A percentile compares a stretch with the other conserved stretches of the same genome.
These are phyloP conservation scores for Coelomomyces lativittatus DNA, from an alignment of 371 early-diverging fungal genomes.

Conservation along the genomic window DNA sequence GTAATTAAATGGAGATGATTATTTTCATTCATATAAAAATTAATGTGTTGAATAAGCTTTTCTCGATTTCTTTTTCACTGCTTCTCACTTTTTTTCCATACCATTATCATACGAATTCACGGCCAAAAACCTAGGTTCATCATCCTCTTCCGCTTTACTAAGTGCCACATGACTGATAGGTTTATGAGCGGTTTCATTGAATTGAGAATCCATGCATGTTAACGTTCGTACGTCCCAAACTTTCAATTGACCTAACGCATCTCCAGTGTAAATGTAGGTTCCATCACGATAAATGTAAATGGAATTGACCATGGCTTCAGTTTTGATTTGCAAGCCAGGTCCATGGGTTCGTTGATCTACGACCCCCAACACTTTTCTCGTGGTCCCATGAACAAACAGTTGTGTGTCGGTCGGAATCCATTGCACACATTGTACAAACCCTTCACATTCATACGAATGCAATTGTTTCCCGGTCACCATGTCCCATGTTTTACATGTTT, in stretches of 20 bases:
- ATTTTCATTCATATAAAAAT: too few relatives aligned
- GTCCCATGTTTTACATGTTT: conserved; percentile 70
- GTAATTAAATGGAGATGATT: too few relatives aligned
- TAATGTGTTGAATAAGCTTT: too few relatives aligned
- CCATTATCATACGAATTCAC: conserved; percentile 75
- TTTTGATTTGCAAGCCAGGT: conserved; percentile 20
- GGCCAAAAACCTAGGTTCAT: conserved; percentile 60
- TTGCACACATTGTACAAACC: conserved; percentile 68
- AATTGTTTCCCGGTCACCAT: conserved; percentile 45
- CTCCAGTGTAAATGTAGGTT: conserved; percentile 54
- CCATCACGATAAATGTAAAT: conserved; percentile 48
- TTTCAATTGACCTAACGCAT: conserved; percentile 53
- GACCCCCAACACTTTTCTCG: conserved; percentile 52
- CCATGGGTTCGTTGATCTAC: conserved; percentile 42
- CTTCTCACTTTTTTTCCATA: too few relatives aligned
- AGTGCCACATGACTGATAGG: conserved; percentile 62
- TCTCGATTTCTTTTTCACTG: too few relatives aligned
- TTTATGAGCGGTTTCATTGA: conserved; percentile 48
- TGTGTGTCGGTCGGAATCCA: conserved; percentile 55
- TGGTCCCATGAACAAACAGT: conserved; percentile 58
- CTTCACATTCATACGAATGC: conserved; percentile 51
- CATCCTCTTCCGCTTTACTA: conserved; percentile 42
- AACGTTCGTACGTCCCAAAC: conserved; percentile 64
- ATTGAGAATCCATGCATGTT: conserved; percentile 28
- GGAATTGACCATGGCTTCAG: conserved; percentile 67